Percentiles rank a stretch among this genome's conserved stretches.
These are phyloP conservation scores for Solanum phureja DNA, from an alignment of 257 asterid genomes.

Conservation along the genomic window DNA sequence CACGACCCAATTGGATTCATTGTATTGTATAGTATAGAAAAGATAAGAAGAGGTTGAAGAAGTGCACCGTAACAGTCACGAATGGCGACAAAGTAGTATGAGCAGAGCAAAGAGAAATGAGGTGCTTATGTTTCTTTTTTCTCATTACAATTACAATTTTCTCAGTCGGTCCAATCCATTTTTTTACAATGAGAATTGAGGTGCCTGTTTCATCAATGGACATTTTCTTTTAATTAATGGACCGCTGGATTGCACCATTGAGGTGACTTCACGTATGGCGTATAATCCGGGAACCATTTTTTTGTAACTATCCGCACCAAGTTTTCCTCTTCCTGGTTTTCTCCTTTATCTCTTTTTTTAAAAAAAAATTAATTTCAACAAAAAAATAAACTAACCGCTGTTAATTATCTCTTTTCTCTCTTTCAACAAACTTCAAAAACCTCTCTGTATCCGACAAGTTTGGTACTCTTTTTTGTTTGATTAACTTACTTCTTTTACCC, in stretches of 20 bases:
- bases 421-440: not conserved
- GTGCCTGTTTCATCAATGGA: not conserved
- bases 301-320: slow-evolving; percentile 51
- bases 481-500: not conserved
- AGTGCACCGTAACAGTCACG: not conserved
- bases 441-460: not conserved
- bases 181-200: not conserved
- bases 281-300: slow-evolving; percentile 44
- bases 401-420: slow-evolving; percentile 1
- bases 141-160: not conserved
- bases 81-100: not conserved
- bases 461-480: slow-evolving; percentile 2
- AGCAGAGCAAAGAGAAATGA: not conserved
- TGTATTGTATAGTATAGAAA: not conserved
- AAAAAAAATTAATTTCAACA: not conserved
- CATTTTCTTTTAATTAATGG: not conserved
- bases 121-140: not conserved
- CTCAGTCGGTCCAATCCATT: slow-evolving; percentile 27
- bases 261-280: slow-evolving; percentile 49
- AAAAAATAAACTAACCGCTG: not conserved
- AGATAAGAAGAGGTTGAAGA: not conserved
- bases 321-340: slow-evolving; percentile 21
- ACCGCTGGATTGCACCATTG: slow-evolving; percentile 60
- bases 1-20: not conserved
- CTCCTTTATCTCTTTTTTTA: not conserved